Base-by-base conservation (phyloP, 176 grass and related monocot genomes). In the Oryza glumipatula region DNA sequence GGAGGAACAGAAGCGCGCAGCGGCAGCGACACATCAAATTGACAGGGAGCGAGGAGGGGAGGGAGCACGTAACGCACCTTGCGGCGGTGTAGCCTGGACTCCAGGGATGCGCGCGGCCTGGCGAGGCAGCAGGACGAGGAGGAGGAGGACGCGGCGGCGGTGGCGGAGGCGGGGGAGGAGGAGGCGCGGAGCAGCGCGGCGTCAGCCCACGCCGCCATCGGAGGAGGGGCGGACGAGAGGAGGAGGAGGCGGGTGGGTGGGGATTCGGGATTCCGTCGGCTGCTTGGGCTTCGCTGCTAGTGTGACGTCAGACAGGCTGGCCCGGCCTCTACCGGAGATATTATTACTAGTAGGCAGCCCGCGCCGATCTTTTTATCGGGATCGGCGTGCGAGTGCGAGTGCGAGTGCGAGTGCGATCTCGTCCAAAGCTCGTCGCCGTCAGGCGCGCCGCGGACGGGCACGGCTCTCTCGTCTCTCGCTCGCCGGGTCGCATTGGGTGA, bases 161-260 rank as follows among this genome's bases (percentile, higher is more conserved):
- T 6, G 30, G 71, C 43, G 9, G 63, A 0, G 22, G 9, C 14
- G 64, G 64, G 23, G 24, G 65, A 4, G 30, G 82, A 43, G 67
- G 88, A 86, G 79, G 61, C 74, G 84, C 79, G 68, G 68, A 83
- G 74, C 26, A 78, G 88, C 60, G 84, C 79, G 36, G 88, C 84
- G 43, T 90, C 79, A 6, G 79, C 88, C 88, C 88, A 86, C 84
- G 84, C 88, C 88, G 83, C 69, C 83, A 90, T 90, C 52, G 60
- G 36, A 79, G 39, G 4, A 38, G 21, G 9, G 13, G 68, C 46
- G 4, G 68, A 21, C 14, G 61, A 16, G 45, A 38, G 48, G 49
- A 12, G 26, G 36, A 12, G 49, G 70, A 44, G 43, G 2, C 9
- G 5, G 39, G 21, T 45, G 77, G 47, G 64, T 72, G 77, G 68